These are phyloP conservation scores for Zopfia rhizophila DNA, from an alignment of 2,329 filamentous ascomycete species.

Conservation along the genomic window DNA sequence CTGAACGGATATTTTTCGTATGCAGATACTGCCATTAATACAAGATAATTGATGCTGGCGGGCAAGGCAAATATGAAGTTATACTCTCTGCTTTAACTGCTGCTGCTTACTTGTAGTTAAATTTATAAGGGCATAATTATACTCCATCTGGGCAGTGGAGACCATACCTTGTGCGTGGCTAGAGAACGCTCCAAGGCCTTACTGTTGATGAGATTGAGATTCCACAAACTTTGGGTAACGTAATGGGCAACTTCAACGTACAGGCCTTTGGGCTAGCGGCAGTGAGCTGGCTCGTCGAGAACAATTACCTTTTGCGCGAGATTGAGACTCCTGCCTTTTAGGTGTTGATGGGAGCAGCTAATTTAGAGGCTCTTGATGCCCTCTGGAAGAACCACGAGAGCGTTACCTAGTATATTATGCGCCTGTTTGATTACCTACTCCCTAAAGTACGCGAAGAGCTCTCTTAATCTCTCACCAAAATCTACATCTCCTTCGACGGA, in stretches of 20 bases:
- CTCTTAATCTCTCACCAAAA: slow-evolving; percentile 7
- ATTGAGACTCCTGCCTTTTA: slow-evolving; percentile 13
- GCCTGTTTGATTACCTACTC: slow-evolving; percentile 16
- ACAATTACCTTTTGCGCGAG: slow-evolving; percentile 13
- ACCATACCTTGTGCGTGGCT: no score
- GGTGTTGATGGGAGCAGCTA: slow-evolving; percentile 1
- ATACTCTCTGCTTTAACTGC: no score
- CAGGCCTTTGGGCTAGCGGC: slow-evolving; percentile 13
- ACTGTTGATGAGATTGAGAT: no score
- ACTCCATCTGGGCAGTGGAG: no score
- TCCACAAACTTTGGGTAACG: slow-evolving; percentile 4
- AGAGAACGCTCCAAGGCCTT: no score
- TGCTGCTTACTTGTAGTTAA: no score
- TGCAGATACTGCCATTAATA: no score
- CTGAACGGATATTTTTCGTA: no score
- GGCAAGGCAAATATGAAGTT: no score
- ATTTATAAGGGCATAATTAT: no score
- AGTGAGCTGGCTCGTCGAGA: slow-evolving; percentile 15
- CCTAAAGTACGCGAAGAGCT: slow-evolving; percentile 7
- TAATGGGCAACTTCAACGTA: slow-evolving; percentile 9
- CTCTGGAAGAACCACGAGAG: slow-evolving; percentile 9
- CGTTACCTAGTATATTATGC: no score
- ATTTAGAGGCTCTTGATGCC: slow-evolving; percentile 6
- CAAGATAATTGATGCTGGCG: no score
- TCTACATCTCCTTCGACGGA: slow-evolving; percentile 6